Percentiles rank a stretch among this genome's conserved stretches.
phyloP scores from a whole-genome alignment of 1,284 basidiomycete species.

The Moniliophthora roreri region DNA sequence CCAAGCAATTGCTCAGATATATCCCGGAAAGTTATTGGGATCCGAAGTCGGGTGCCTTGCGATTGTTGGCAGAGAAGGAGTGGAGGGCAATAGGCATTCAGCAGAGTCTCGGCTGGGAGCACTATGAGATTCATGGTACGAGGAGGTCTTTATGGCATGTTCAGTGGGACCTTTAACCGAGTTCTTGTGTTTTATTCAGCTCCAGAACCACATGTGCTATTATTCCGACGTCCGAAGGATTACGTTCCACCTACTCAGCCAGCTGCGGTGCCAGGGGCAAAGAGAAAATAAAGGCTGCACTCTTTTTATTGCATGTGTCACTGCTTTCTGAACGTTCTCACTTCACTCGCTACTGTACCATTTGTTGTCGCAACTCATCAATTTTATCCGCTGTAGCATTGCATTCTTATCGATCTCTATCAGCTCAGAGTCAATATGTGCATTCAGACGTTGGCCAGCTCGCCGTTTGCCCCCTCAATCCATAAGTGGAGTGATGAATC shows the following conservation, averaged over 20 bases:
- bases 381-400: no score
- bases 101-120: slow-evolving; percentile 95
- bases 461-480: no score
- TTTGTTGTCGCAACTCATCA: no score
- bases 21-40: slow-evolving; percentile 37
- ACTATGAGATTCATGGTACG: slow-evolving; percentile 95
- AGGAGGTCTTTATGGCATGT: slow-evolving; percentile 13
- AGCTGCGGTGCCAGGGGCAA: slow-evolving; percentile 27
- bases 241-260: slow-evolving; percentile 51
- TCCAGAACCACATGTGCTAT: slow-evolving; percentile 83
- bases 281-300: slow-evolving; percentile 6
- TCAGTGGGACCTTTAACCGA: no score
- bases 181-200: slow-evolving; percentile 42
- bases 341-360: no score
- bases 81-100: slow-evolving; percentile 97
- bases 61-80: slow-evolving; percentile 83
- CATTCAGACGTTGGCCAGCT: no score
- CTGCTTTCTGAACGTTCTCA: slow-evolving; percentile 4
- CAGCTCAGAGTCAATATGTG: no score
- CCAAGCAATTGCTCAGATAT: slow-evolving; percentile 71
- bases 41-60: slow-evolving; percentile 76
- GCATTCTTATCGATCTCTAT: no score
- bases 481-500: no score
- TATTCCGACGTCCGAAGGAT: slow-evolving; percentile 74
- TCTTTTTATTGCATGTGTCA: slow-evolving; percentile 1